Percentiles rank a stretch among this genome's conserved stretches.
phyloP scores from a whole-genome alignment of 495 filamentous ascomycete genomes.

The Pseudoneurospora amorphoporcata region DNA sequence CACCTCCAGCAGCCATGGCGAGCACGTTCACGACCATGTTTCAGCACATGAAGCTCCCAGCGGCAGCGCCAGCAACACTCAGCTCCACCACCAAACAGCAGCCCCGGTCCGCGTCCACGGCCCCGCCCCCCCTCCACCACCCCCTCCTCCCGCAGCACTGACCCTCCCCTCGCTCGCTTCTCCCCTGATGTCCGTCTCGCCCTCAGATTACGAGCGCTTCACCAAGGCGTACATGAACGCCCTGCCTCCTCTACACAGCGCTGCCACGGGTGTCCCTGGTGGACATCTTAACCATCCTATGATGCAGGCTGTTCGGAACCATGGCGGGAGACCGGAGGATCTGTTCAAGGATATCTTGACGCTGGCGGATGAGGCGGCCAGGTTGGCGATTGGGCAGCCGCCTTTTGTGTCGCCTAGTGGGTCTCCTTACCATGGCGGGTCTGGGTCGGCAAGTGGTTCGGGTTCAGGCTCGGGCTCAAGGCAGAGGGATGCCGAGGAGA shows the following conservation, averaged over 20 bases:
- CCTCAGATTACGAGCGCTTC: neutral
- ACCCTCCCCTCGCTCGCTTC: slow-evolving; percentile 9
- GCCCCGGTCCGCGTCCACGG: neutral
- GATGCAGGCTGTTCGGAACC: neutral
- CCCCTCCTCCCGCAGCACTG: neutral
- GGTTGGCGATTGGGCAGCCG: slow-evolving; percentile 16
- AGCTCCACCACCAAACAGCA: neutral
- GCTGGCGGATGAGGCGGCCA: slow-evolving; percentile 27
- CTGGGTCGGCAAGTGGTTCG: neutral
- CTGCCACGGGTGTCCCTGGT: neutral
- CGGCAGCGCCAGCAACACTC: neutral
- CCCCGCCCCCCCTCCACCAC: neutral
- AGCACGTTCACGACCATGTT: neutral
- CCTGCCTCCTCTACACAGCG: slow-evolving; percentile 10
- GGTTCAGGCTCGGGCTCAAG: neutral
- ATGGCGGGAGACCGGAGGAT: slow-evolving; percentile 17
- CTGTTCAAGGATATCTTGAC: slow-evolving; percentile 33
- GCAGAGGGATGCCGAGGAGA: slow-evolving; percentile 28
- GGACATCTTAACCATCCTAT: neutral
- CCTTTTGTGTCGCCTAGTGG: neutral
- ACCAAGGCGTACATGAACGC: slow-evolving; percentile 7
- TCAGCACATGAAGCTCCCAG: neutral
- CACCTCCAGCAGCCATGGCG: neutral
- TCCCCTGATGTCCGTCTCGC: neutral
- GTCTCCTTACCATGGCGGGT: neutral